A percentile compares a stretch with the other conserved stretches of the same genome.
Evolutionary conservation across 225 moss, liverwort and hornwort genomes (phyloP).

Genomic region (Ulota crispa): DNA sequence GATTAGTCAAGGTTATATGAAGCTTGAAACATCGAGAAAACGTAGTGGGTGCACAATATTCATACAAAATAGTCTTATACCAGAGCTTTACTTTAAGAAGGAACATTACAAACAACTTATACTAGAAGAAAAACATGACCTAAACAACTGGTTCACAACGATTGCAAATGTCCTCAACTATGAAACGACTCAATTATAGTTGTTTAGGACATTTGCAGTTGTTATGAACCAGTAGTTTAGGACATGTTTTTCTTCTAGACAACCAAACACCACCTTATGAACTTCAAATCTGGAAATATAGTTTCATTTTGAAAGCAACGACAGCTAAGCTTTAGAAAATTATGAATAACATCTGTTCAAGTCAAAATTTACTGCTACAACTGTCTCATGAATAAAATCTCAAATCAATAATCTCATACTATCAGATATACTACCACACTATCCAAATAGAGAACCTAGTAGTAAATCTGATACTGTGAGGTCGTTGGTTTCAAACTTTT

Average conservation of each 20-base stretch:
- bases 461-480: too few relatives aligned
- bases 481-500: too few relatives aligned
- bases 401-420: background rate
- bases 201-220: too few relatives aligned
- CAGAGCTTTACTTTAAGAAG: background rate
- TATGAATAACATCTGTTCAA: background rate
- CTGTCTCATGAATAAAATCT: background rate
- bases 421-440: background rate
- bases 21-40: conserved; percentile 6
- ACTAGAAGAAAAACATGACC: too few relatives aligned
- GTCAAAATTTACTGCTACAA: background rate
- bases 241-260: too few relatives aligned
- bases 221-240: too few relatives aligned
- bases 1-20: background rate
- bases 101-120: too few relatives aligned
- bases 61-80: background rate
- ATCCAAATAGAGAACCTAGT: background rate
- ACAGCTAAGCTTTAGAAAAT: background rate
- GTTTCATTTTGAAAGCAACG: background rate
- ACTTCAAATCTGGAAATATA: background rate
- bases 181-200: too few relatives aligned
- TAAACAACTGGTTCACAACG: too few relatives aligned
- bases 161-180: too few relatives aligned
- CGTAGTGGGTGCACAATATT: background rate
- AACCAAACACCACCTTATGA: background rate